Conservation (phyloP, 352 stramenopile species). For the Phytophthora ramorum region DNA sequence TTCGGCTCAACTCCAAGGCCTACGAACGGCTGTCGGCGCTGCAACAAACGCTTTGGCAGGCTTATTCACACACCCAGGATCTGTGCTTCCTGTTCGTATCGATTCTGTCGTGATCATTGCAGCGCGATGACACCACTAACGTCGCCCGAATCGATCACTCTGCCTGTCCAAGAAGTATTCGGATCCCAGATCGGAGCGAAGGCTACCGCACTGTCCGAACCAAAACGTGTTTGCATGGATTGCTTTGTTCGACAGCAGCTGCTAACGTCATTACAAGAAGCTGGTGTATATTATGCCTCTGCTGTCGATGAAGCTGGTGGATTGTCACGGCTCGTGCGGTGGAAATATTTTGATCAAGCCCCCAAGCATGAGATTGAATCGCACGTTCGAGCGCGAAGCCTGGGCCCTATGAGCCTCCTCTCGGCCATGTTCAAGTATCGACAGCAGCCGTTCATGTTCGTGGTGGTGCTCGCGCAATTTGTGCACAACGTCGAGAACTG, state of each 20-base stretch:
- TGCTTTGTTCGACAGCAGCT: constrained; percentile 64
- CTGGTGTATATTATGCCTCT: constrained; percentile 43
- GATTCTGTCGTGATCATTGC: constrained; percentile 62
- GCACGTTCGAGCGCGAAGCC: constrained; percentile 46
- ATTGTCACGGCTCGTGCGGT: constrained; percentile 57
- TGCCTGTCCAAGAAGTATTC: constrained; percentile 2
- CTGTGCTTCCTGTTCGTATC: constrained; percentile 55
- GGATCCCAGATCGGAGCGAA: constrained; percentile 12
- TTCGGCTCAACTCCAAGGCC: constrained; percentile 10
- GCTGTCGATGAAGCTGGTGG: constrained; percentile 55
- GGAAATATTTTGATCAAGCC: constrained; percentile 61
- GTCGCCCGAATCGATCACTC: constrained; percentile 21
- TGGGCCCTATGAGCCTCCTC: constrained; percentile 61
- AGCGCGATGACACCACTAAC: constrained; percentile 30
- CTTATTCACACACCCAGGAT: constrained; percentile 54
- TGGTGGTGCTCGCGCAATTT: constrained; percentile 67
- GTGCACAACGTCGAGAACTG: constrained; percentile 65
- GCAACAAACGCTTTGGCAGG: constrained; percentile 51
- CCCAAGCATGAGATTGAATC: constrained; percentile 51
- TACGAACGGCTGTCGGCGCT: constrained; percentile 45
- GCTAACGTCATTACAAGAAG: constrained; percentile 47
- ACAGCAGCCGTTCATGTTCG: constrained; percentile 76
- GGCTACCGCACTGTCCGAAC: constrained; percentile 3
- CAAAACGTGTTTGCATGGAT: constrained; percentile 53
- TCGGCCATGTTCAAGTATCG: constrained; percentile 72